Base-by-base conservation (phyloP, 2,329 filamentous ascomycete species). In the Beauveria sp. region DNA sequence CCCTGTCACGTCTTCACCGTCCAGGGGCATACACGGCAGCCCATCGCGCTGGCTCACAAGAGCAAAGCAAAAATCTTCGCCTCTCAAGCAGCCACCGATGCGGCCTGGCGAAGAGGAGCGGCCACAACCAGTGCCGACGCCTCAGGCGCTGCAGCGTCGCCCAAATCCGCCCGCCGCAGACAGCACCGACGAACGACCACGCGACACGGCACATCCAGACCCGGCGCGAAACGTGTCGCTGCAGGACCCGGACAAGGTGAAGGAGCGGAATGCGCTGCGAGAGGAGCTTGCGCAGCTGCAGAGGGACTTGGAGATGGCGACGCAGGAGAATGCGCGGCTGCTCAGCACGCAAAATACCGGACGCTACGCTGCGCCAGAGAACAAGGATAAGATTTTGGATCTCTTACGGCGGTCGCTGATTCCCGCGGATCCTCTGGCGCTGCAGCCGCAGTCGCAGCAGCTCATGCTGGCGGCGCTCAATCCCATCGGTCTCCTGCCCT, bases 21-120 rank as follows among this genome's bases (percentile, higher is more conserved):
- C 84, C 1, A 70, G 75, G 22, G 85, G 85, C 1, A 87, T 88
- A 31, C 84, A 87, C 63, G 80, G 80, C 56, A 85, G 82, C 16
- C 83, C 84, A 0, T 83, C 81, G 3, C 77, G 77, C 66, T 76
- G 79, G 66, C 77, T 20, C 66, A 67, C 31, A 65, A 68, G 49
- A 52, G 59, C 71, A 60, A 70, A 69, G 1, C 69, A 76, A 51
- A 80, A 76, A 62, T 78, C 75, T 62, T 84, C 83, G 1, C 82
- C 82, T 1, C 68, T 82, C 3, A 83, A 83, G 56, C 76, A 77
- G 8, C 74, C 73, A 0, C 73, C 75, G 1, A 66, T 75, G 9
- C 71, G 53, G 14, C 58, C 58, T 20, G 60, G 5, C 34, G 38
- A 56, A 5, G 60, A 45, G 34, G 34, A 52, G 16, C 24, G 20